Conservation (phyloP, 805 yeast species). For the Debaryomyces hansenii region DNA sequence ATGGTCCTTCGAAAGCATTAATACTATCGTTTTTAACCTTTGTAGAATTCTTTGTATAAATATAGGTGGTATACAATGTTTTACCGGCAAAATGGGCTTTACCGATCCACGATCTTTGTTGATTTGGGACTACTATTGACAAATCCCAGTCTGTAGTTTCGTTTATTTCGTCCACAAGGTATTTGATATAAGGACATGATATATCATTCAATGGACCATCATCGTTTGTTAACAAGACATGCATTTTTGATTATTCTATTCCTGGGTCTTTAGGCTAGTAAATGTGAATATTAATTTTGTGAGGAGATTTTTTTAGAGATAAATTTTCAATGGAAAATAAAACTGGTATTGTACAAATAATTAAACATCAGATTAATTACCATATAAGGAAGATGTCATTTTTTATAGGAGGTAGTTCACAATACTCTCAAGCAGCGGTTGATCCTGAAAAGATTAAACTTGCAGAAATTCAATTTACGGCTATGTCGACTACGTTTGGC, state of each 20-base stretch:
- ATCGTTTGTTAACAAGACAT: conserved; percentile 76
- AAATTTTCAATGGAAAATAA: background rate
- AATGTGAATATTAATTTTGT: background rate
- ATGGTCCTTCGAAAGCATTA: conserved; percentile 68
- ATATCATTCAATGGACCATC: conserved; percentile 89
- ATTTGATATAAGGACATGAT: conserved; percentile 82
- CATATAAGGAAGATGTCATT: conserved; percentile 51
- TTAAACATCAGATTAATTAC: background rate
- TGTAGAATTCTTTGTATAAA: conserved; percentile 52
- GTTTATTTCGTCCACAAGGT: conserved; percentile 68
- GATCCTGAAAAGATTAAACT: conserved; percentile 59
- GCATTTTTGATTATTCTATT: conserved; percentile 31
- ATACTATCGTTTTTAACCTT: conserved; percentile 33
- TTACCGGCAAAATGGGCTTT: conserved; percentile 92
- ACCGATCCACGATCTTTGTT: conserved; percentile 92
- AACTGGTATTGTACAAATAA: background rate
- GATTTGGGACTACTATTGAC: conserved; percentile 82
- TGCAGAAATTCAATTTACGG: conserved; percentile 69
- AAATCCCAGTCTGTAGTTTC: conserved; percentile 78
- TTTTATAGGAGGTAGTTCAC: conserved; percentile 51
- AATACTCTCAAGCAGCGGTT: conserved; percentile 46
- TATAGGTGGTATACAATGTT: conserved; percentile 57
- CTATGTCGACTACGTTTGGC: conserved; percentile 57
- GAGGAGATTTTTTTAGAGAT: background rate
- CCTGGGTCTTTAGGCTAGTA: no score